Conservation (phyloP, 257 asterid species). For the Solanum arcanum region DNA sequence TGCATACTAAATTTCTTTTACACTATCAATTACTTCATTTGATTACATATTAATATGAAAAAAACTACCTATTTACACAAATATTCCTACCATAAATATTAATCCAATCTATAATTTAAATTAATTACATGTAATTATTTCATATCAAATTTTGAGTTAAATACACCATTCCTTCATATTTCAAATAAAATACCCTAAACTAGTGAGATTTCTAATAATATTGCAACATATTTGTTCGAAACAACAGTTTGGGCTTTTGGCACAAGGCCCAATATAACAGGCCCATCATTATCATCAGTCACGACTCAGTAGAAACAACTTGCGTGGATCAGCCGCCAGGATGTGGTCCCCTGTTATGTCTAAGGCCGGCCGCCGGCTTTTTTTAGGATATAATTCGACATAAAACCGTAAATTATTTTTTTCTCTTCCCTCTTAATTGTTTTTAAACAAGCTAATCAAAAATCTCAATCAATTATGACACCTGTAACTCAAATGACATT, state of each 20-base stretch:
- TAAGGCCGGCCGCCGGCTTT: background rate
- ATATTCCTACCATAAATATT: no score
- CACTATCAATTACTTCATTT: background rate
- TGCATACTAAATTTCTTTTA: background rate
- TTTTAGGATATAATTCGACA: background rate
- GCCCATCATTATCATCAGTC: background rate
- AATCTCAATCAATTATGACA: background rate
- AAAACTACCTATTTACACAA: background rate
- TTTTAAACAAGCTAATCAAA: background rate
- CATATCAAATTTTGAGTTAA: no score
- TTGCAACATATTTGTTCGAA: background rate
- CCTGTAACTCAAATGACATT: background rate
- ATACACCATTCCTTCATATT: background rate
- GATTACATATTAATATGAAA: background rate
- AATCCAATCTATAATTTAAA: background rate
- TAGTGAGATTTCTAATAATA: no score
- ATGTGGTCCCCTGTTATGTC: background rate
- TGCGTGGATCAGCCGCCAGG: background rate
- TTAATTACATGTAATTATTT: no score
- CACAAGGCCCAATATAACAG: background rate
- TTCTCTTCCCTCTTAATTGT: background rate
- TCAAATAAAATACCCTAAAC: no score
- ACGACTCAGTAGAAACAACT: background rate
- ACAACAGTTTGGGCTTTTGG: background rate
- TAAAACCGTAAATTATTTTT: background rate